A percentile compares a stretch with the other conserved stretches of the same genome.
Evolutionary conservation across 306 rosid species (phyloP).

Genomic region (Medicago arabica): DNA sequence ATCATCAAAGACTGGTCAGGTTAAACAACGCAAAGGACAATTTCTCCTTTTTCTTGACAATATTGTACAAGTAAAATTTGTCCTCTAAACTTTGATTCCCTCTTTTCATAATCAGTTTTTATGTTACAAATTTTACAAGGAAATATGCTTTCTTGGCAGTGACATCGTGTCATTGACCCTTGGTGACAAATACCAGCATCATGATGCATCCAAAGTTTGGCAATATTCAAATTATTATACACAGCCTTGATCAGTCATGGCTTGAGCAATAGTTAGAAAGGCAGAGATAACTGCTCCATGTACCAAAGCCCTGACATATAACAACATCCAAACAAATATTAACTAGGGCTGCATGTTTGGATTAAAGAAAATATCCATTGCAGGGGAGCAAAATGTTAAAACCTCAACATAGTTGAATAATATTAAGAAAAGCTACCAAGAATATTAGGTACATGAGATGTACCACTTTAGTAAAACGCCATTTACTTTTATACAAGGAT

Average conservation of each 20-base stretch:
- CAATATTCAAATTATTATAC: slow-evolving; percentile 54
- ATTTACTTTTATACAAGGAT: too few species aligned
- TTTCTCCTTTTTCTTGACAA: slow-evolving; percentile 39
- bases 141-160: slow-evolving; percentile 39
- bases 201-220: slow-evolving; percentile 38
- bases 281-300: slow-evolving; percentile 94
- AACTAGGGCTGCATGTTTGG: too few species aligned
- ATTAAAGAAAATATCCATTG: too few species aligned
- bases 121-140: slow-evolving; percentile 61
- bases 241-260: slow-evolving; percentile 98
- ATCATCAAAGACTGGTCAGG: slow-evolving; percentile 39
- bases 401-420: neutral
- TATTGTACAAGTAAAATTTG: slow-evolving; percentile 44
- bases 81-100: slow-evolving; percentile 34
- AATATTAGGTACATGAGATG: neutral
- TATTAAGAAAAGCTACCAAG: slow-evolving; percentile 15
- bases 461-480: too few species aligned
- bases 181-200: slow-evolving; percentile 34
- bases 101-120: slow-evolving; percentile 39
- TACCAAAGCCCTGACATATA: slow-evolving; percentile 73
- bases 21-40: slow-evolving; percentile 41
- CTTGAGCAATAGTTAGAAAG: slow-evolving; percentile 92
- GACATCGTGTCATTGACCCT: slow-evolving; percentile 28
- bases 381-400: too few species aligned
- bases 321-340: slow-evolving; percentile 34